Evolutionary conservation across 768 basidiomycete genomes (phyloP).

Genomic region (Calocera viscosa): DNA sequence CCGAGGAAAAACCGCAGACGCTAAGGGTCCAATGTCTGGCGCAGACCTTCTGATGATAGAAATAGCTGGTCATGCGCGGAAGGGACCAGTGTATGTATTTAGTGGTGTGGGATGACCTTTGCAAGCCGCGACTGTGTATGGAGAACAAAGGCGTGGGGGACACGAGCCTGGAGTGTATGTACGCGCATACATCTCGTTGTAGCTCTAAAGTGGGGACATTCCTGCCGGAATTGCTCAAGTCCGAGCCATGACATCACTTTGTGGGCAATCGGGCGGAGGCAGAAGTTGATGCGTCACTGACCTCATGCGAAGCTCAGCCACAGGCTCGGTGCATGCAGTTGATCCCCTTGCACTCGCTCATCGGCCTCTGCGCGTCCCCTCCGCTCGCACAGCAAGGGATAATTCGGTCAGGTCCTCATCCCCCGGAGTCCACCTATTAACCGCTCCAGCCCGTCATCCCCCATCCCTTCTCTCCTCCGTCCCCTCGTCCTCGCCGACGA

Average conservation of each 20-base stretch:
- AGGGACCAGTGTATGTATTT: too few species aligned
- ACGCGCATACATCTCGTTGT: not conserved
- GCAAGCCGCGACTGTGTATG: too few species aligned
- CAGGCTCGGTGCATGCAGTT: not conserved
- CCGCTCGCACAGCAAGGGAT: too few species aligned
- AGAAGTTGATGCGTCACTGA: slow-evolving; percentile 1
- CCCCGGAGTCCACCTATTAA: not conserved
- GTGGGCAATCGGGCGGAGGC: not conserved
- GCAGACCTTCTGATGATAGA: too few species aligned
- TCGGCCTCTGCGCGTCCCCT: too few species aligned
- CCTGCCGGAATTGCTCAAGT: not conserved
- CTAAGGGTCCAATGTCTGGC: too few species aligned
- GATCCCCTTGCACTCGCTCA: not conserved
- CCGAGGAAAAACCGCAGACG: too few species aligned
- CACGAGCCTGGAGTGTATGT: not conserved
- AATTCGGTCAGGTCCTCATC: not conserved
- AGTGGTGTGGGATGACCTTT: too few species aligned
- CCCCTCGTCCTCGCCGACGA: not conserved
- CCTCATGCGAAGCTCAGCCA: slow-evolving; percentile 6
- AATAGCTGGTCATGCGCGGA: too few species aligned
- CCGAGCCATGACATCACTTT: slow-evolving; percentile 2
- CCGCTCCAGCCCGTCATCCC: not conserved
- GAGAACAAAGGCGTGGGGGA: too few species aligned
- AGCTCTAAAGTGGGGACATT: not conserved
- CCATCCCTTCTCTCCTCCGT: not conserved